Evolutionary conservation across 192 early-diverging fungal species (phyloP), one percentile per base, ranked within the genome.

Genomic region (Dispira simplex): DNA sequence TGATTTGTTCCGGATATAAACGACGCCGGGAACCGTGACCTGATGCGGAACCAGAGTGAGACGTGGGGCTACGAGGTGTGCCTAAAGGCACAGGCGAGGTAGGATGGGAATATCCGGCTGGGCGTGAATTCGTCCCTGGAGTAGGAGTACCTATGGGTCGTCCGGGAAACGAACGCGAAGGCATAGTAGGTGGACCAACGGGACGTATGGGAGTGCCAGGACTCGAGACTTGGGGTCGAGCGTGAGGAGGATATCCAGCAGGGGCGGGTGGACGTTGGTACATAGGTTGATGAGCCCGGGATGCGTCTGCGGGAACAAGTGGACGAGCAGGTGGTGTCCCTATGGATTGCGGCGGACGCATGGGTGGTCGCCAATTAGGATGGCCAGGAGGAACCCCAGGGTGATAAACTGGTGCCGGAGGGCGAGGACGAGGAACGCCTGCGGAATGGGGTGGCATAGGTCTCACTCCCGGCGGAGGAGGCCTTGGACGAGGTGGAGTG

Each of bases 1-100:
- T 62, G 13, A 67, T 62, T 56, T 74, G 72, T 28, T 74, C 72
- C 1, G 72, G 69, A 44, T 74, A 74, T 2, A 68, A 44, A n/a
- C 72, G 69, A 20, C 72, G 68, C 18, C 72, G 69, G 18, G 68
- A 21, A 25, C 18, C 54, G 9, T 56, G 54, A 18, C 54, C 54
- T 3, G 54, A 56, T 4, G 54, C 28, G 21, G 54, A 56, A 13
- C 54, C 54, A 13, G 62, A 13, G 62, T 68, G n/a, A 56, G 46
- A 16, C 66, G 46, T 12, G 62, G 28, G 25, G 55, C 51, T 23
- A 63, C 52, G 0, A 60, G 46, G 25, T 8, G 45, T 44, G 14
- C 64, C 25, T 27, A 63, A 43, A 60, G 46, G 70, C 56, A 9
- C 46, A 46, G 43, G 18, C 43, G 23, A 43, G 64, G n/a, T n/a